phyloP scores from a whole-genome alignment of 805 yeast species.

The Wickerhamiella australiensis region DNA sequence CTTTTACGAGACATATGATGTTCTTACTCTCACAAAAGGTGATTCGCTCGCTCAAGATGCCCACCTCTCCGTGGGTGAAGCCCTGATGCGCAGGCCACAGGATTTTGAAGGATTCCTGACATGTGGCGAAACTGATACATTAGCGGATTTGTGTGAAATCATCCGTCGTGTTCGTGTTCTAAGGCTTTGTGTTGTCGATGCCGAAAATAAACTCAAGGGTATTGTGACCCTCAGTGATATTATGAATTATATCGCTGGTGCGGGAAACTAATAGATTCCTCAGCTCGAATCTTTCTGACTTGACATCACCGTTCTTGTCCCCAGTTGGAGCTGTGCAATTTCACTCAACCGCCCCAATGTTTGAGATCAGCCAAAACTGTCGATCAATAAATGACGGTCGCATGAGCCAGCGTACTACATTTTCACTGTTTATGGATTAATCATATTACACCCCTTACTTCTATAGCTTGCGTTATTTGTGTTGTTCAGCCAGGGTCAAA shows the following conservation, averaged over 20 bases:
- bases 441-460: no score
- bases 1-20: slow-evolving; percentile 94
- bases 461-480: no score
- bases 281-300: no score
- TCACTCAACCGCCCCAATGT: no score
- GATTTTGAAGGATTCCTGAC: slow-evolving; percentile 98
- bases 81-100: slow-evolving; percentile 81
- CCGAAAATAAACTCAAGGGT: slow-evolving; percentile 61
- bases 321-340: no score
- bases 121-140: slow-evolving; percentile 74
- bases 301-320: no score
- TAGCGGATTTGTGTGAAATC: slow-evolving; percentile 84
- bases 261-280: neutral
- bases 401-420: no score
- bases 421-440: no score
- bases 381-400: no score
- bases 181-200: slow-evolving; percentile 83
- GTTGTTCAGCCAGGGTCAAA: no score
- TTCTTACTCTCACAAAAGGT: slow-evolving; percentile 81
- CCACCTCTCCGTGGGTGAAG: slow-evolving; percentile 88
- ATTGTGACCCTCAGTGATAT: slow-evolving; percentile 89
- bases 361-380: no score
- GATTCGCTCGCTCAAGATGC: slow-evolving; percentile 78
- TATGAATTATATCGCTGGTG: slow-evolving; percentile 40
- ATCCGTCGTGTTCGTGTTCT: slow-evolving; percentile 84